phyloP scores from a whole-genome alignment of 2,329 filamentous ascomycete species.

The Simplicillium sp. region DNA sequence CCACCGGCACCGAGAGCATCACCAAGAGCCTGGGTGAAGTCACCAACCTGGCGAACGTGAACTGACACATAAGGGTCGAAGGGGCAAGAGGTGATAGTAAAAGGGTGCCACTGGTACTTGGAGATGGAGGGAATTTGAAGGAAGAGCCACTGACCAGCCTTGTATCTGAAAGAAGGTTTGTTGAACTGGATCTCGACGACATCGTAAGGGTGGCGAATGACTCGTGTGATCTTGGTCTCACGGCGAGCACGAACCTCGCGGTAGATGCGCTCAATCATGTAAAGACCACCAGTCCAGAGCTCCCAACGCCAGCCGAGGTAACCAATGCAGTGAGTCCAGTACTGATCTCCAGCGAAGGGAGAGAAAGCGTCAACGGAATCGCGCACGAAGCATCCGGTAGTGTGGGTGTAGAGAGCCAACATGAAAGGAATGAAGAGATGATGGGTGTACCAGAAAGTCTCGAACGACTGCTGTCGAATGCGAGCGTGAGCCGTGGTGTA shows the following conservation, averaged over 20 bases:
- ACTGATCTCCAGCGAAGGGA: slow-evolving; percentile 71
- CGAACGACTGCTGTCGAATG: slow-evolving; percentile 93
- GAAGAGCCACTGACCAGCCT: slow-evolving; percentile 97
- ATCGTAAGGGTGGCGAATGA: slow-evolving; percentile 93
- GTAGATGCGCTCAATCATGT: slow-evolving; percentile 80
- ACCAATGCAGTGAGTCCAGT: slow-evolving; percentile 89
- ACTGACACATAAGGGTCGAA: slow-evolving; percentile 92
- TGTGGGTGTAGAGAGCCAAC: slow-evolving; percentile 89
- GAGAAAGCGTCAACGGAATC: slow-evolving; percentile 64
- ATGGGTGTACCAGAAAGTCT: slow-evolving; percentile 99
- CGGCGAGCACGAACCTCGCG: slow-evolving; percentile 80
- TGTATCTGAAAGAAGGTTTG: slow-evolving; percentile 96
- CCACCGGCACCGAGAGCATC: slow-evolving; percentile 87
- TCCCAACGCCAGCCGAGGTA: slow-evolving; percentile 98
- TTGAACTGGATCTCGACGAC: slow-evolving; percentile 95
- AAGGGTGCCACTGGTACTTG: slow-evolving; percentile 92
- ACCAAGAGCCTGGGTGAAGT: slow-evolving; percentile 90
- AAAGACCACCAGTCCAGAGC: slow-evolving; percentile 73
- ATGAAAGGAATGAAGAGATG: slow-evolving; percentile 97
- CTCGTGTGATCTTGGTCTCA: slow-evolving; percentile 81
- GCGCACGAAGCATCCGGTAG: slow-evolving; percentile 91
- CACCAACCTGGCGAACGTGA: slow-evolving; percentile 91
- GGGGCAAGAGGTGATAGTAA: slow-evolving; percentile 97
- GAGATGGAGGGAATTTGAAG: slow-evolving; percentile 86
- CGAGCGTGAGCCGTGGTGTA: slow-evolving; percentile 91